Evolutionary conservation across 805 yeast species (phyloP).

Genomic region (Hanseniaspora nectarophila): DNA sequence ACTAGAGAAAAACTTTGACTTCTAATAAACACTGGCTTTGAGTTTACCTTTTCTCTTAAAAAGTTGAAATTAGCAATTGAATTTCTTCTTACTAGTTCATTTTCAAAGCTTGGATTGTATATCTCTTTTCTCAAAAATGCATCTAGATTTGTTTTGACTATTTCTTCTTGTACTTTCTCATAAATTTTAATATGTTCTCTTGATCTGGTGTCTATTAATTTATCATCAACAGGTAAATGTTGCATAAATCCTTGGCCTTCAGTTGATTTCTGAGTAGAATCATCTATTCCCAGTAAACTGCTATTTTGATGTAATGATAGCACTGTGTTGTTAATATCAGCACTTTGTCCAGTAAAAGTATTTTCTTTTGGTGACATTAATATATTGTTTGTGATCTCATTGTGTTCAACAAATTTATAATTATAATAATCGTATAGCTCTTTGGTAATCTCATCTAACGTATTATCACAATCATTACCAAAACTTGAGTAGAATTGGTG

Average conservation of each 20-base stretch:
- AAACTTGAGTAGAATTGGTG: slow-evolving; percentile 11
- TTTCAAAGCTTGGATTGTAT: background rate
- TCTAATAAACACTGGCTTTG: background rate
- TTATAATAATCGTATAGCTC: slow-evolving; percentile 22
- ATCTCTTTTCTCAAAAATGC: slow-evolving; percentile 1
- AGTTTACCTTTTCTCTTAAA: background rate
- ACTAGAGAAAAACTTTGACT: slow-evolving; percentile 13
- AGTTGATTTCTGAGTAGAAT: slow-evolving; percentile 14
- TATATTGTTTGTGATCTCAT: slow-evolving; percentile 10
- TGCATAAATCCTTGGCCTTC: background rate
- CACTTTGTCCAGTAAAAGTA: slow-evolving; percentile 23
- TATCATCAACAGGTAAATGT: slow-evolving; percentile 7
- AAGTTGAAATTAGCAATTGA: background rate
- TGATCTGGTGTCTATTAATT: slow-evolving; percentile 3
- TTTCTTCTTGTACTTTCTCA: slow-evolving; percentile 9
- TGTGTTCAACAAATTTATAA: slow-evolving; percentile 17
- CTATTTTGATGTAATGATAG: background rate
- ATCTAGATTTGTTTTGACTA: slow-evolving; percentile 1
- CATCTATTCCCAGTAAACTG: background rate
- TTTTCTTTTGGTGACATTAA: slow-evolving; percentile 22
- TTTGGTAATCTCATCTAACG: slow-evolving; percentile 5
- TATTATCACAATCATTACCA: background rate
- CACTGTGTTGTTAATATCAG: background rate
- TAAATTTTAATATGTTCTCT: slow-evolving; percentile 4
- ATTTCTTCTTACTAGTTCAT: slow-evolving; percentile 9